A percentile compares a stretch with the other conserved stretches of the same genome.
Conservation (phyloP, 2,329 filamentous ascomycete species). For the Endocalyx cinctus region DNA sequence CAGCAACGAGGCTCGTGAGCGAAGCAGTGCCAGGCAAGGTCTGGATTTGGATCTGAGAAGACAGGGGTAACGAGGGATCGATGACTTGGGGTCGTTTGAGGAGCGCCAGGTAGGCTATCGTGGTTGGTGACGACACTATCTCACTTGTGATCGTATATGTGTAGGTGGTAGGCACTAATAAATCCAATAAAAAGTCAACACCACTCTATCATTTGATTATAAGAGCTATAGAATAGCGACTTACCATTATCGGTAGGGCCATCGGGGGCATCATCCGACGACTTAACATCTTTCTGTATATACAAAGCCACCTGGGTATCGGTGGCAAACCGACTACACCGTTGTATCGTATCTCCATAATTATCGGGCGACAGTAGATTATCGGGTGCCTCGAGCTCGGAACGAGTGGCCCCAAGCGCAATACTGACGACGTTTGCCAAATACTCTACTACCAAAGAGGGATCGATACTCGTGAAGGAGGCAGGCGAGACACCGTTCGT, state of each 20-base stretch:
- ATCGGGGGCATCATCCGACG: slow-evolving; percentile 48
- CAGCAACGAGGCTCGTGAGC: slow-evolving; percentile 59
- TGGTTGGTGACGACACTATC: slow-evolving; percentile 73
- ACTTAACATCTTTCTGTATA: slow-evolving; percentile 75
- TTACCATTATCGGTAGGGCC: slow-evolving; percentile 41
- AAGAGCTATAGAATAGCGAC: slow-evolving; percentile 16
- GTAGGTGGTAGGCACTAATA: slow-evolving; percentile 49
- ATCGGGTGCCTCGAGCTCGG: slow-evolving; percentile 74
- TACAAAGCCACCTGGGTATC: slow-evolving; percentile 87
- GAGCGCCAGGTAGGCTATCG: slow-evolving; percentile 79
- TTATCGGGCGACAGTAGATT: slow-evolving; percentile 74
- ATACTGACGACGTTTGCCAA: slow-evolving; percentile 66
- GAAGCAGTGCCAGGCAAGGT: slow-evolving; percentile 81
- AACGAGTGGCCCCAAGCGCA: slow-evolving; percentile 68
- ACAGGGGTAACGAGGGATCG: slow-evolving; percentile 75
- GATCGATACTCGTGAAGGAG: slow-evolving; percentile 57
- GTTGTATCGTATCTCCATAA: slow-evolving; percentile 74
- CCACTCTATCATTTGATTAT: too few relatives aligned
- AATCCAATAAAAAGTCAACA: slow-evolving; percentile 20
- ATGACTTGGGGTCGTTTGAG: slow-evolving; percentile 87
- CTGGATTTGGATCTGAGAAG: slow-evolving; percentile 85
- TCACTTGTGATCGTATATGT: slow-evolving; percentile 78
- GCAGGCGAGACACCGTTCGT: slow-evolving; percentile 42
- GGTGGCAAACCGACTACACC: slow-evolving; percentile 83
- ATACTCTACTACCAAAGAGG: slow-evolving; percentile 67